Percentiles rank a stretch among this genome's conserved stretches.
Conservation (phyloP, 225 moss, liverwort and hornwort genomes). For the Neckera pumila region DNA sequence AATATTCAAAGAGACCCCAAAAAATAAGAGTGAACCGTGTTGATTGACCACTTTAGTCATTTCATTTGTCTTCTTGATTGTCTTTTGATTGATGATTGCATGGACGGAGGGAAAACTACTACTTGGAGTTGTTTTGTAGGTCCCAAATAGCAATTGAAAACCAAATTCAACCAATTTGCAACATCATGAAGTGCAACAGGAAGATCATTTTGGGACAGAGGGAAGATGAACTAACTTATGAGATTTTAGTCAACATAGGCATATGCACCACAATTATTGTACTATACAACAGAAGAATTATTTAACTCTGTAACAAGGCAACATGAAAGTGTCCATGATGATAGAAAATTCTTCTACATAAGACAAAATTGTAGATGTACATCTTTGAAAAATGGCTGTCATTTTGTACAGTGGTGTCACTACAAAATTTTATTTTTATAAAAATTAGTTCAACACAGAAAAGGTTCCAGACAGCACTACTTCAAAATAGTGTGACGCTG, state of each 20-base stretch:
- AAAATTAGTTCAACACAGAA: background rate
- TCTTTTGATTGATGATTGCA: too few species aligned
- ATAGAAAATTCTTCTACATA: background rate
- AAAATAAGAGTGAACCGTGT: too few species aligned
- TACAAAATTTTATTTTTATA: background rate
- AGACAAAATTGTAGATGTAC: background rate
- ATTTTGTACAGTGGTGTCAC: background rate
- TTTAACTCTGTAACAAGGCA: background rate
- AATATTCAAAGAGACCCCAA: too few species aligned
- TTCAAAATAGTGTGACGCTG: background rate
- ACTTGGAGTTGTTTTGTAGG: too few species aligned
- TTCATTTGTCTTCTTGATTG: too few species aligned
- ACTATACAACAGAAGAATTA: background rate
- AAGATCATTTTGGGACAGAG: too few species aligned
- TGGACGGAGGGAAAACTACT: too few species aligned
- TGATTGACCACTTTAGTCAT: too few species aligned
- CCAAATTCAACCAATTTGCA: too few species aligned
- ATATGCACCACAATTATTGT: background rate
- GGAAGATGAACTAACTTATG: background rate
- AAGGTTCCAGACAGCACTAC: too few species aligned
- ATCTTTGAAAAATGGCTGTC: background rate
- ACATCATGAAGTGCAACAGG: too few species aligned
- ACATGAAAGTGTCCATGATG: fast-evolving
- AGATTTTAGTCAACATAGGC: background rate
- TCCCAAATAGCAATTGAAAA: too few species aligned